phyloP scores from a whole-genome alignment of 163 green algal genomes.

The Chlamydomonas reinhardtii region DNA sequence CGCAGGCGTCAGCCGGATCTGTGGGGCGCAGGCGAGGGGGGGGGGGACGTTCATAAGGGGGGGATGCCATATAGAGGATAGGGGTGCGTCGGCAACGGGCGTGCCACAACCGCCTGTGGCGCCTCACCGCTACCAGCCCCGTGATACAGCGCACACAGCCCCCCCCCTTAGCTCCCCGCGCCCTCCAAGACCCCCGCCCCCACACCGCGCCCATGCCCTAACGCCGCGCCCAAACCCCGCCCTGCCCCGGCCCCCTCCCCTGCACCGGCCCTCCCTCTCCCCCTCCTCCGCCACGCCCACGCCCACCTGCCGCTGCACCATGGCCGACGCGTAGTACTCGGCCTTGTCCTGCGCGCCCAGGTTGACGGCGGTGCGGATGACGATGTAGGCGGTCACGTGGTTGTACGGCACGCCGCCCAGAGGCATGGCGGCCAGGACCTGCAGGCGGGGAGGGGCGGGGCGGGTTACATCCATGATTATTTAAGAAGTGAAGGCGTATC shows the following conservation, averaged over 20 bases:
- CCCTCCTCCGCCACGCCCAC: background rate
- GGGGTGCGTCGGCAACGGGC: too few species aligned
- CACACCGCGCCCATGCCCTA: background rate
- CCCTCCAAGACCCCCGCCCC: too few species aligned
- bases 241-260: background rate
- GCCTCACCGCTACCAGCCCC: too few species aligned
- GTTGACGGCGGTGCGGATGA: conserved; percentile 55
- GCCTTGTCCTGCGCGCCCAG: conserved; percentile 41
- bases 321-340: conserved; percentile 47
- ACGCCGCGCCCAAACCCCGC: background rate
- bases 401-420: conserved; percentile 45
- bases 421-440: conserved; percentile 52
- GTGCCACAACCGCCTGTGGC: too few species aligned
- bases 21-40: background rate
- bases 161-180: too few species aligned
- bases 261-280: background rate
- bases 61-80: too few species aligned
- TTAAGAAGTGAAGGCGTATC: too few species aligned
- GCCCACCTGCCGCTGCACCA: conserved; percentile 38
- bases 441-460: background rate
- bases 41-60: background rate
- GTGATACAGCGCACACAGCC: too few species aligned
- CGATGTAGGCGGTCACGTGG: conserved; percentile 53
- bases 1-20: conserved; percentile 14
- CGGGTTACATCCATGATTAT: background rate